Evolutionary conservation across 306 rosid genomes (phyloP).

Genomic region (Begonia loranthoides): DNA sequence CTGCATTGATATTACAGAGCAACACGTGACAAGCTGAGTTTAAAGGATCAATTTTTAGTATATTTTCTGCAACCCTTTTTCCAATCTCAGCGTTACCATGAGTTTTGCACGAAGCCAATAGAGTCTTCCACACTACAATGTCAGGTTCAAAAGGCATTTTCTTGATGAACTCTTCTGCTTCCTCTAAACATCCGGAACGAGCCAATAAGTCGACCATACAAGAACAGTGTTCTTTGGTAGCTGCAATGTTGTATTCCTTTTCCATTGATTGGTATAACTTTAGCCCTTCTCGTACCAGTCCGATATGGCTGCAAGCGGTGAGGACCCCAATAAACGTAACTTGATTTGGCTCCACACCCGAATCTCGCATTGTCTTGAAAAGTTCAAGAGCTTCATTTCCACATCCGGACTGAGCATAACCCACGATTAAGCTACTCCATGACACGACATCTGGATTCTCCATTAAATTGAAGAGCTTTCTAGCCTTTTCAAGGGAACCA

Average conservation of each 20-base stretch:
- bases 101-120: constrained; percentile 55
- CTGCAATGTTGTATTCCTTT: constrained; percentile 39
- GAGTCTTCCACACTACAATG: constrained; percentile 58
- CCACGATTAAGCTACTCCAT: constrained; percentile 80
- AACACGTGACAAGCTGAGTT: constrained; percentile 60
- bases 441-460: constrained; percentile 43
- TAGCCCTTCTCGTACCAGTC: constrained; percentile 64
- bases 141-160: constrained; percentile 39
- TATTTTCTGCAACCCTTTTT: constrained; percentile 50
- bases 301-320: constrained; percentile 71
- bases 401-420: constrained; percentile 59
- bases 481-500: constrained; percentile 48
- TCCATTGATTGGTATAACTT: constrained; percentile 39
- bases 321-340: constrained; percentile 56
- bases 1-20: constrained; percentile 52
- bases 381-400: constrained; percentile 56
- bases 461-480: constrained; percentile 34
- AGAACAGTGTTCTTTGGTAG: constrained; percentile 53
- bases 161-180: constrained; percentile 47
- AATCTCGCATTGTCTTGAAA: constrained; percentile 36
- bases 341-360: constrained; percentile 45
- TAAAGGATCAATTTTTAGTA: constrained; percentile 43
- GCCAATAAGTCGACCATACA: constrained; percentile 80
- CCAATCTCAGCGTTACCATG: constrained; percentile 51
- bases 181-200: constrained; percentile 55